Evolutionary conservation across 768 basidiomycete genomes (phyloP).

Genomic region (Lentinula lateritia): DNA sequence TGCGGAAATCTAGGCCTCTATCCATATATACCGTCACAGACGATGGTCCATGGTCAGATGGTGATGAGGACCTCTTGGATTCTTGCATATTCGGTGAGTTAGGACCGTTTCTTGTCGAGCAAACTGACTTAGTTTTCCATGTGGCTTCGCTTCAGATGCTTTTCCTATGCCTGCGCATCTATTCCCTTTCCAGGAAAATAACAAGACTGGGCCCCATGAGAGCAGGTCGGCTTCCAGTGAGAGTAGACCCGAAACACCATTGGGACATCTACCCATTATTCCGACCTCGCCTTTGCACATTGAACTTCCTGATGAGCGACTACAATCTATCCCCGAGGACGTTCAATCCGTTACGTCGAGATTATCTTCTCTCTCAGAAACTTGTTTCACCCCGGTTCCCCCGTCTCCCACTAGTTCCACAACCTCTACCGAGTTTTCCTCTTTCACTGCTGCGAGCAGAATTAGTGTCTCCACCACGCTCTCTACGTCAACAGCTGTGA

Average conservation of each 20-base stretch:
- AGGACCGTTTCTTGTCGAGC: background rate
- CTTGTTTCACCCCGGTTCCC: slow-evolving; percentile 1
- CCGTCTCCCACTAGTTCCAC: slow-evolving; percentile 16
- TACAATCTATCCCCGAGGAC: background rate
- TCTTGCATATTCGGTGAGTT: slow-evolving; percentile 28
- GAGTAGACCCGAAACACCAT: background rate
- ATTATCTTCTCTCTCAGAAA: background rate
- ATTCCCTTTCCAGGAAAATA: background rate
- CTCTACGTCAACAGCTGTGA: slow-evolving; percentile 16
- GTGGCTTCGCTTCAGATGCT: slow-evolving; percentile 18
- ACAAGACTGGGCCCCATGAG: background rate
- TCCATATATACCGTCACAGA: slow-evolving; percentile 16
- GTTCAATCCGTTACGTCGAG: background rate
- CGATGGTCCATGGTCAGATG: slow-evolving; percentile 33
- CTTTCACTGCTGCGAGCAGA: slow-evolving; percentile 16
- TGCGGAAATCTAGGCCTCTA: slow-evolving; percentile 1
- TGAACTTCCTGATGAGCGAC: background rate
- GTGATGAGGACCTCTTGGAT: slow-evolving; percentile 28
- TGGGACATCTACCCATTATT: background rate
- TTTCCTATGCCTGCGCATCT: slow-evolving; percentile 14
- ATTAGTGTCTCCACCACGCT: slow-evolving; percentile 15
- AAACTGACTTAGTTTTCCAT: background rate
- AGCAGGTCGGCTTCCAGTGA: background rate
- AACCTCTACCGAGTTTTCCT: slow-evolving; percentile 21
- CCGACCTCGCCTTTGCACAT: background rate